Conservation (phyloP, 495 filamentous ascomycete species). For the Cudoniella acicularis region DNA sequence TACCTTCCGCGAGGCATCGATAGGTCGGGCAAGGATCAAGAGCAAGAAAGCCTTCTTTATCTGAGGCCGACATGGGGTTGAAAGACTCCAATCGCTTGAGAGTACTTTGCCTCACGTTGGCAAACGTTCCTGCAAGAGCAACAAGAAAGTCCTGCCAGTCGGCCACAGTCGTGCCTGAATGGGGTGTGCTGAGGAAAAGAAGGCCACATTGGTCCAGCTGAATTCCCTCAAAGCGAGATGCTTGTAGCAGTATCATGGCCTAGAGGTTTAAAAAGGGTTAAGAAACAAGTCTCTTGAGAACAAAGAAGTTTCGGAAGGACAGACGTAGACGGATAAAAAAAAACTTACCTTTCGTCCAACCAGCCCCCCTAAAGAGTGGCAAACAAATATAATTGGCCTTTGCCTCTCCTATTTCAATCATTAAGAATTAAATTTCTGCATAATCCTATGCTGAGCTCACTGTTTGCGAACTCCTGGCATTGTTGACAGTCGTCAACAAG, state of each 20-base stretch:
- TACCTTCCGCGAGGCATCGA: background rate
- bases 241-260: background rate
- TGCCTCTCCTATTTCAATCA: background rate
- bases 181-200: background rate
- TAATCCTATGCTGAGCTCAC: no score
- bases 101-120: background rate
- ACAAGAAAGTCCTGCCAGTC: background rate
- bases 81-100: background rate
- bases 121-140: background rate
- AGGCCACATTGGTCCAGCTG: background rate
- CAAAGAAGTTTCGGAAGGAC: no score
- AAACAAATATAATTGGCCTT: background rate
- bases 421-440: no score
- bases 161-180: background rate
- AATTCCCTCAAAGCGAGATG: background rate
- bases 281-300: background rate
- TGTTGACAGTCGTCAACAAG: no score
- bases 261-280: background rate
- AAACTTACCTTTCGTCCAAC: background rate
- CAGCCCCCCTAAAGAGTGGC: background rate
- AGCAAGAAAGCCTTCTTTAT: background rate
- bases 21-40: background rate
- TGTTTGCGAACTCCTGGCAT: no score
- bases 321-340: no score
- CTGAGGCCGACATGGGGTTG: background rate